Evolutionary conservation across 495 filamentous ascomycete species (phyloP), one percentile per base, ranked within the genome.

Genomic region (Penicillium alfredii): DNA sequence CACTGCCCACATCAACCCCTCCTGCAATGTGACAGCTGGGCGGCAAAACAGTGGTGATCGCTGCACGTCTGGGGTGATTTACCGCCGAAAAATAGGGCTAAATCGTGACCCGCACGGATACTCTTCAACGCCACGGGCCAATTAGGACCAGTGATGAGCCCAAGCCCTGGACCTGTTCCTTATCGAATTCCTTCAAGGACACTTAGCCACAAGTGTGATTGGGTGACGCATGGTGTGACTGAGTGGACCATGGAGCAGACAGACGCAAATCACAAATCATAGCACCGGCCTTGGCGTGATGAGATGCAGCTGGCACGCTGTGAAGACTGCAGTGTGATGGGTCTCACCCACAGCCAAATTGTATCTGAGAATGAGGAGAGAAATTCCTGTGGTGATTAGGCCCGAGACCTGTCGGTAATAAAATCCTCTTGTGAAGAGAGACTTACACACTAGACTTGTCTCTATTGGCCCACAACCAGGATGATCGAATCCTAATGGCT

Each of bases 291-390:
- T 45, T 56, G 50, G 53, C 44, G 53, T 57, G 53, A 57, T 37
- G 41, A 51, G 42, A 26, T 57, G 53, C 53, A 57, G 40, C 26
- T 38, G 17, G 52, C 45, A 53, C 49, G 23, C 52, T n/a, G n/a
- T n/a, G n/a, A n/a, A n/a, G n/a, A n/a, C n/a, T n/a, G n/a, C n/a
- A n/a, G n/a, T n/a, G n/a, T 29, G 15, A 18, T 18, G 30, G 12
- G 45, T 44, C 42, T 56, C 39, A 40, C 39, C 2, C 24, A 51
- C 35, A 51, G 28, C 45, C 33, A 9, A 14, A 47, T 43, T 51
- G 36, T 38, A 24, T 12, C 8, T 13, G 30, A 19, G 31, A n/a
- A n/a, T n/a, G n/a, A n/a, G n/a, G n/a, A n/a, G n/a, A n/a, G n/a
- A n/a, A n/a, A n/a, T n/a, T n/a, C n/a, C n/a, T n/a, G n/a, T n/a